phyloP scores from a whole-genome alignment of 352 stramenopile species.

The Pythium folliculosum region DNA sequence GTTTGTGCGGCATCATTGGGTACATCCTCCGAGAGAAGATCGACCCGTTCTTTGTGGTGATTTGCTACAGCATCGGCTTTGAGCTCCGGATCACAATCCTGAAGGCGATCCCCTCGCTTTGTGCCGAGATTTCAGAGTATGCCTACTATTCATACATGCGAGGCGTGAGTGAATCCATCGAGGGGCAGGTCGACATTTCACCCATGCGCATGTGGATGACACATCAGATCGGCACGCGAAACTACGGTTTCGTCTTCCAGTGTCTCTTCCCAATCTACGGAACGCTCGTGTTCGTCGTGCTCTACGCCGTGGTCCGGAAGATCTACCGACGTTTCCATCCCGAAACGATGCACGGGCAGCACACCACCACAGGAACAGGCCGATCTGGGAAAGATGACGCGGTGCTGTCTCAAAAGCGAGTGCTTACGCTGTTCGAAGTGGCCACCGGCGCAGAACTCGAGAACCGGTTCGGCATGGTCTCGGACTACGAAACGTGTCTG shows the following conservation, averaged over 20 bases:
- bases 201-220: slow-evolving; percentile 32
- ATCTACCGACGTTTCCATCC: slow-evolving; percentile 23
- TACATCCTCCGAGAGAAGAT: slow-evolving; percentile 37
- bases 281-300: slow-evolving; percentile 4
- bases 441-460: slow-evolving; percentile 19
- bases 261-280: slow-evolving; percentile 13
- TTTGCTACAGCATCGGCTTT: slow-evolving; percentile 9
- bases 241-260: slow-evolving; percentile 3
- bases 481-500: slow-evolving; percentile 46
- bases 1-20: slow-evolving; percentile 33
- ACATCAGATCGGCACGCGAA: not conserved
- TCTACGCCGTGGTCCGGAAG: slow-evolving; percentile 25
- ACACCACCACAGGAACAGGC: not conserved
- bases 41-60: slow-evolving; percentile 32
- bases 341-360: not conserved
- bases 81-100: slow-evolving; percentile 1
- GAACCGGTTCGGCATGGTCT: slow-evolving; percentile 30
- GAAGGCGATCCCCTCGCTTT: not conserved
- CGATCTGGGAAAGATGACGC: not conserved
- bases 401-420: not conserved
- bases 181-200: not conserved
- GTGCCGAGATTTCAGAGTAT: slow-evolving; percentile 24
- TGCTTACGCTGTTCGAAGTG: slow-evolving; percentile 19
- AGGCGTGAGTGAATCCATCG: not conserved
- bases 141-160: slow-evolving; percentile 17